A percentile compares a stretch with the other conserved stretches of the same genome.
These are phyloP conservation scores for Cordyceps javanica DNA, from an alignment of 2,329 filamentous ascomycete species.

Conservation along the genomic window DNA sequence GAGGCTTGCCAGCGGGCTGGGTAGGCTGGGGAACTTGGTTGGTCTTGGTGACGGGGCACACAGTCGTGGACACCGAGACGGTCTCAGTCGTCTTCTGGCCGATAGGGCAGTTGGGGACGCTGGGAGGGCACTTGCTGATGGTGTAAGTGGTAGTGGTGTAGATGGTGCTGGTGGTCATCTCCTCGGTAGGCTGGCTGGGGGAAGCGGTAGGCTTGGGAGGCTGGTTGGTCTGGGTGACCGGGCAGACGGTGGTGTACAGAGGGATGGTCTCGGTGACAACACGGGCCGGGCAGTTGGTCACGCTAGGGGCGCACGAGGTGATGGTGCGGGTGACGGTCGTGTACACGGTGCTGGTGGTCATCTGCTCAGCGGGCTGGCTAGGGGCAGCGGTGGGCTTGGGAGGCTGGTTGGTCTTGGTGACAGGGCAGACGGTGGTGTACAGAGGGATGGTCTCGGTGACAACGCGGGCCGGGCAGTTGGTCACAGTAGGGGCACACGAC, in stretches of 20 bases:
- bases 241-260: constrained; percentile 10
- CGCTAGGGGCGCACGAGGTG: constrained; percentile 15
- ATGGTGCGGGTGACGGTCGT: constrained; percentile 16
- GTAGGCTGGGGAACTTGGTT: not conserved
- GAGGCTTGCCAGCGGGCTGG: not conserved
- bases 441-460: constrained; percentile 12
- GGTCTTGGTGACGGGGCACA: constrained; percentile 11
- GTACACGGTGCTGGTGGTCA: constrained; percentile 16
- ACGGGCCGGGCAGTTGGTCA: constrained; percentile 16
- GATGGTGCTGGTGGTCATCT: constrained; percentile 15
- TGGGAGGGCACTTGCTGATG: constrained; percentile 15
- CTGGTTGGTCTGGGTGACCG: constrained; percentile 8
- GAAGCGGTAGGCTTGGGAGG: constrained; percentile 1
- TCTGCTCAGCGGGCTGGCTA: not conserved
- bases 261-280: constrained; percentile 14
- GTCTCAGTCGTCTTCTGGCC: constrained; percentile 14
- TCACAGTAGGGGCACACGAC: constrained; percentile 15
- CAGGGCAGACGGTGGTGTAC: constrained; percentile 11
- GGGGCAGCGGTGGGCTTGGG: not conserved
- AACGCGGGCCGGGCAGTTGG: constrained; percentile 16
- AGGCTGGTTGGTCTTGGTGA: constrained; percentile 7
- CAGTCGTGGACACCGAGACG: constrained; percentile 1
- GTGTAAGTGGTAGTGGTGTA: constrained; percentile 16
- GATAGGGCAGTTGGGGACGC: constrained; percentile 15
- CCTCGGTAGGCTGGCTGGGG: not conserved